Base-by-base conservation (phyloP, 495 filamentous ascomycete genomes). In the Neurospora cerealis region DNA sequence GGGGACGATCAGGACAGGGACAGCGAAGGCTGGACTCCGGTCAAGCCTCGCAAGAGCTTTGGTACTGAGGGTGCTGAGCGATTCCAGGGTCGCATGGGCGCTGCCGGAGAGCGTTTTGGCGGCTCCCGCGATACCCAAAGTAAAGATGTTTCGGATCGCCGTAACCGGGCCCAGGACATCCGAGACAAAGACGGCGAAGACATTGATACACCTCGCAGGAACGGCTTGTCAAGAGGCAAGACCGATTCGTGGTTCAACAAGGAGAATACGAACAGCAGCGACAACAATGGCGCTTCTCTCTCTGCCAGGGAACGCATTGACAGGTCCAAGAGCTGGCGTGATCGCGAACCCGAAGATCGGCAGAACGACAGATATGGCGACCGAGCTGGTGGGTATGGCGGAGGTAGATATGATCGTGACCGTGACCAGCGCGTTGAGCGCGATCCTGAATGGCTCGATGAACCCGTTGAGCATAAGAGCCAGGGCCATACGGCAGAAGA, bases 401-500 rank as follows among this genome's bases (percentile, higher is more conserved):
- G 84, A 75, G 54, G 54, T 17, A 83, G 85, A 74, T 86, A 86
- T 84, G 91, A 92, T 74, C 88, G 90, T 70, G 92, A 93, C 70
- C 90, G 91, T 79, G 85, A 89, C 39, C 83, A 82, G 36, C 87
- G 87, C 73, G 83, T 88, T 66, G 93, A 96, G 78, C 90, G 91
- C 76, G 93, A 97, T 70, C 93, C 93, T 44, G 94, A 96, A 79
- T 95, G 92, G 93, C 83, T 95, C 81, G 93, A 96, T 79, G 89
- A 92, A 72, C 91, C 90, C 41, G 89, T 89, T 46, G 92, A 91
- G 69, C 88, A 91, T 70, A 91, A 91, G 74, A 80, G 86, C 62
- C 89, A 89, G 72, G 89, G 86, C 21, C 93, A 92, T 78, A 97
- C 92, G 11, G 91, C 92, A 78, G 94, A 96, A 78, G 94, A 98